Base-by-base conservation (phyloP, 2,329 filamentous ascomycete species). In the Diaporthe batatas region DNA sequence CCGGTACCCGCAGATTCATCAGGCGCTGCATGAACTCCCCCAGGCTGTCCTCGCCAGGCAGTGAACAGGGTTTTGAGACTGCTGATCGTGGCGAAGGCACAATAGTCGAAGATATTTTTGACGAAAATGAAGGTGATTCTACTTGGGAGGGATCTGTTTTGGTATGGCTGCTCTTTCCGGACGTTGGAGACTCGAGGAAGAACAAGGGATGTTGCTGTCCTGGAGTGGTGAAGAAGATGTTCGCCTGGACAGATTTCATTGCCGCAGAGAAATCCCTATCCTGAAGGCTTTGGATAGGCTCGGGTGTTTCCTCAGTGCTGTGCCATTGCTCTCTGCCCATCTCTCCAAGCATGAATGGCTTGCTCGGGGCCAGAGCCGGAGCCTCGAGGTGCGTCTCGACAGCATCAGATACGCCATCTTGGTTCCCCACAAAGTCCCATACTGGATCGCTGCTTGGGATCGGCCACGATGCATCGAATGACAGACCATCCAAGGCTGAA, bases 391-490 rank as follows among this genome's bases (percentile, higher is more conserved):
- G 7, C n/a, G 10, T 23, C 32, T 39, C 12, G 21, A n/a, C 29
- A 16, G 8, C 21, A 29, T 32, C 44, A 70, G 68, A 51, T 21
- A 3, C 10, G 5, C 25, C 62, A 25, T 39, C 39, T 34, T 25
- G 36, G 10, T 36, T 29, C 29, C 14, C 51, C 8, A 10, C 29
- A 8, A 70, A 25, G 51, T 51, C 12, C 36, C 47, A 54, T 34
- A 44, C 18, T 6, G 64, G 39, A 11, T 53, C 57, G 21, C 44
- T 70, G 67, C 25, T 34, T 29, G 67, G 14, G 34, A 65, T 5
- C 21, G 49, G 49, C 71, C 71, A 72, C 21, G 71, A 42, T 2
- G n/a, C 11, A 44, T 65, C 51, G 18, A 64, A 70, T 12, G 55
- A 47, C 12, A 36, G 7, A 25, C 29, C 29, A 34, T n/a, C 47